phyloP scores from a whole-genome alignment of 805 yeast genomes.

The Lipomyces orientalis region DNA sequence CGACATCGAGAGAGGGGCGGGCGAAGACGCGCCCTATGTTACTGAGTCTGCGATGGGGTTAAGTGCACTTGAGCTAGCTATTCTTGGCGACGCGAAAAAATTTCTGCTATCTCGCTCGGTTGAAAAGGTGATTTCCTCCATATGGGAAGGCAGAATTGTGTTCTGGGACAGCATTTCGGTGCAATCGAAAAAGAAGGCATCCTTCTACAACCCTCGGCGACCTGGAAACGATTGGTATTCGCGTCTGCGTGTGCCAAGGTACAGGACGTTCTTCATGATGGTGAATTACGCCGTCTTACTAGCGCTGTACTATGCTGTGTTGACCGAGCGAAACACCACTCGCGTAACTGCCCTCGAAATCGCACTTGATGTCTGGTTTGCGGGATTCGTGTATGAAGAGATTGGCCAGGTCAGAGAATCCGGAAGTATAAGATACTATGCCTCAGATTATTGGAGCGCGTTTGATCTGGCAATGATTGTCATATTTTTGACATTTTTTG shows the following conservation, averaged over 20 bases:
- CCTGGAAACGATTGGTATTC: slow-evolving; percentile 40
- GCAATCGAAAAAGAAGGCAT: slow-evolving; percentile 40
- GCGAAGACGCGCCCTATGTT: slow-evolving; percentile 30
- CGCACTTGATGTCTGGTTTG: slow-evolving; percentile 83
- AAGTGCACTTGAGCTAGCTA: slow-evolving; percentile 41
- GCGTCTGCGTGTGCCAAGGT: slow-evolving; percentile 45
- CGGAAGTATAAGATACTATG: slow-evolving; percentile 40
- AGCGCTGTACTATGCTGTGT: slow-evolving; percentile 41
- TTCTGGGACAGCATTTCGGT: slow-evolving; percentile 45
- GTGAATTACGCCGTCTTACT: slow-evolving; percentile 42
- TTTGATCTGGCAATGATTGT: slow-evolving; percentile 42
- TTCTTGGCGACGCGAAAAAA: slow-evolving; percentile 42
- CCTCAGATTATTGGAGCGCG: slow-evolving; percentile 43
- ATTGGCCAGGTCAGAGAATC: slow-evolving; percentile 57
- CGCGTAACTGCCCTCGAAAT: slow-evolving; percentile 38
- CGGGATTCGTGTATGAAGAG: slow-evolving; percentile 89
- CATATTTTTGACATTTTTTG: slow-evolving; percentile 38
- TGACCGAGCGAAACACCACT: slow-evolving; percentile 33
- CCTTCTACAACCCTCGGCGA: slow-evolving; percentile 35
- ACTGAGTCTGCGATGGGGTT: slow-evolving; percentile 39
- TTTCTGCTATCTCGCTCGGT: slow-evolving; percentile 43
- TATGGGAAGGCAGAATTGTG: slow-evolving; percentile 47
- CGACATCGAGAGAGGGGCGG: slow-evolving; percentile 31
- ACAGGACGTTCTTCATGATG: slow-evolving; percentile 43
- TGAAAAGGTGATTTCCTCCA: slow-evolving; percentile 40